phyloP scores from a whole-genome alignment of 1,139 yeast genomes.

The Geotrichum aggregatum region DNA sequence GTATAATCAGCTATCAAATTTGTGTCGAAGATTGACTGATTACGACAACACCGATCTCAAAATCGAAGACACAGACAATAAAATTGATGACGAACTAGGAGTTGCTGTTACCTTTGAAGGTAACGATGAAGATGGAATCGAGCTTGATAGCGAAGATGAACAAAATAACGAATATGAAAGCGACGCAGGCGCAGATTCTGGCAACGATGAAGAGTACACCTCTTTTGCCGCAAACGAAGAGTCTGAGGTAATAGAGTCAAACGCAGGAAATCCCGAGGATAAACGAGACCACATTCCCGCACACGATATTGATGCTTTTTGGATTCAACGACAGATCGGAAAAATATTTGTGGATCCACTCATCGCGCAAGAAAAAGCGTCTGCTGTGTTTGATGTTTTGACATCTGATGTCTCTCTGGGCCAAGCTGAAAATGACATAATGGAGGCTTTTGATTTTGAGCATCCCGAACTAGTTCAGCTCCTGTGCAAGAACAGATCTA shows the following conservation, averaged over 20 bases:
- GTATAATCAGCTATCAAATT: conserved; percentile 51
- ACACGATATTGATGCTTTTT: conserved; percentile 47
- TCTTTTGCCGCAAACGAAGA: conserved; percentile 29
- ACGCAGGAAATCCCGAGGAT: conserved; percentile 32
- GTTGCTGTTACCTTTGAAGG: conserved; percentile 48
- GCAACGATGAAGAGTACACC: conserved; percentile 35
- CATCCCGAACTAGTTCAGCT: conserved; percentile 48
- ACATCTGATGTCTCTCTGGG: conserved; percentile 39
- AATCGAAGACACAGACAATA: conserved; percentile 25
- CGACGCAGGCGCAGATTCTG: conserved; percentile 33
- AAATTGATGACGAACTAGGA: conserved; percentile 42
- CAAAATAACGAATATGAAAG: conserved; percentile 35
- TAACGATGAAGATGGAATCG: conserved; percentile 41
- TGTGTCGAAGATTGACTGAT: conserved; percentile 58
- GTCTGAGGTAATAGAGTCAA: conserved; percentile 34
- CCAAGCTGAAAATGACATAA: conserved; percentile 51
- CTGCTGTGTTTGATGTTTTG: conserved; percentile 37
- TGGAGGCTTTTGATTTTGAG: conserved; percentile 50
- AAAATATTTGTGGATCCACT: conserved; percentile 41
- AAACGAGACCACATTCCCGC: conserved; percentile 36
- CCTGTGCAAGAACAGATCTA: conserved; percentile 51
- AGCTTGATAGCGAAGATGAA: conserved; percentile 37
- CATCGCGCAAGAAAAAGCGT: conserved; percentile 37
- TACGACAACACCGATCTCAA: conserved; percentile 41
- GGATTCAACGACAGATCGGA: conserved; percentile 48